Percentiles rank a stretch among this genome's conserved stretches.
These are phyloP conservation scores for Brassica nigra DNA, from an alignment of 345 rosid genomes.

Conservation along the genomic window DNA sequence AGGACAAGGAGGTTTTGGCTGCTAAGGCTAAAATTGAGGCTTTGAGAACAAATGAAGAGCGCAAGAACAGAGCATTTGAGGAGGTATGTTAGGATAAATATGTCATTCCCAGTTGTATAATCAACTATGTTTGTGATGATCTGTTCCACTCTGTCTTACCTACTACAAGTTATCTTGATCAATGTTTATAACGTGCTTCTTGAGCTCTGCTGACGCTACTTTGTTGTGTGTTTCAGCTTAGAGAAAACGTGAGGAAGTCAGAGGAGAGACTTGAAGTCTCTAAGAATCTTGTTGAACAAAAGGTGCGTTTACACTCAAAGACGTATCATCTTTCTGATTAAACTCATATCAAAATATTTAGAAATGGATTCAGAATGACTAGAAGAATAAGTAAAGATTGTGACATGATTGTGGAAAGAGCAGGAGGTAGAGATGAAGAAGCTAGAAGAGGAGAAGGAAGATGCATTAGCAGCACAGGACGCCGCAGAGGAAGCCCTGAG, in stretches of 20 bases:
- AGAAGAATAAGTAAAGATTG: not conserved
- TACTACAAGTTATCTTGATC: constrained; percentile 16
- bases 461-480: constrained; percentile 83
- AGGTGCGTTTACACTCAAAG: constrained; percentile 49
- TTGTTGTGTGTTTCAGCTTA: constrained; percentile 51
- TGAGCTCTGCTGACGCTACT: constrained; percentile 17
- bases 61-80: constrained; percentile 64
- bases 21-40: constrained; percentile 67
- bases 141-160: not conserved
- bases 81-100: constrained; percentile 51
- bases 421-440: constrained; percentile 82
- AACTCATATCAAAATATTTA: constrained; percentile 9
- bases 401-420: constrained; percentile 11
- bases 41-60: constrained; percentile 61
- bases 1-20: constrained; percentile 54
- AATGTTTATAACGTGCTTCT: not conserved
- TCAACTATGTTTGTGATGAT: constrained; percentile 1
- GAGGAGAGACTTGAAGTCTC: constrained; percentile 54
- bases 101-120: not conserved
- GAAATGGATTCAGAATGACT: not conserved
- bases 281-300: constrained; percentile 62
- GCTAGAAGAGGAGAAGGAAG: constrained; percentile 62
- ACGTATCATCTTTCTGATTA: not conserved
- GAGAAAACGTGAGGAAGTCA: constrained; percentile 50
- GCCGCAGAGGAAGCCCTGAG: constrained; percentile 87